Base-by-base conservation (phyloP, 2,329 filamentous ascomycete species). In the Fusarium torulosum region DNA sequence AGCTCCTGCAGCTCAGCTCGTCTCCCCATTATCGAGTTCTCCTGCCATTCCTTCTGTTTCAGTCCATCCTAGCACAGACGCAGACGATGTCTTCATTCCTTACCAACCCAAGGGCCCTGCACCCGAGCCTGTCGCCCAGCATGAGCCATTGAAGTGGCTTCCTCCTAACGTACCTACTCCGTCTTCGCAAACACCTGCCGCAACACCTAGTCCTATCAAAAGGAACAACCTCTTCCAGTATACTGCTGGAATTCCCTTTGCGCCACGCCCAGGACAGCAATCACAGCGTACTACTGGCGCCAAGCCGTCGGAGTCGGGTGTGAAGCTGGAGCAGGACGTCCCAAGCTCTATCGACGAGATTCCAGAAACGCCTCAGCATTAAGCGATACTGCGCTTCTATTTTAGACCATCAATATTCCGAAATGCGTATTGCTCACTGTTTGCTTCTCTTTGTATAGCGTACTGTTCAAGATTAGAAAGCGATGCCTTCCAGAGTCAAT, bases 71-170 rank as follows among this genome's bases (percentile, higher is more conserved):
- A 69, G 64, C 37, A 65, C 59, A 23, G 72, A 76, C 41, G 43
- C 54, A 4, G 49, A 65, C 4, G 81, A 84, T 50, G 71, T 83
- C 21, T 88, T 88, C 62, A 78, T 88, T 23, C 80, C 80, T 0
- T 88, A 87, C 63, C 83, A 88, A 59, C 85, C 86, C 0, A 81
- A 85, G n/a, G 86, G 85, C 0, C 82, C 84, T 2, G 62, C 77
- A 0, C 79, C 85, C 1, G 72, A 76, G 6, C 52, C 80, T 1
- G 63, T 82, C 17, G 69, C 76, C 8, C 76, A 76, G 31, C 74
- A 78, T 29, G 80, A 82, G 62, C 75, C 79, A 6, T 75, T 87
- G 52, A 81, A 80, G 52, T 88, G 85, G 85, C 76, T 86, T 23
- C 82, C 84, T 15, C 83, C 85, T 6, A 85, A 84, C 57, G 77